Base-by-base conservation (phyloP, 2,329 filamentous ascomycete species). In the Monosporascus sp. region DNA sequence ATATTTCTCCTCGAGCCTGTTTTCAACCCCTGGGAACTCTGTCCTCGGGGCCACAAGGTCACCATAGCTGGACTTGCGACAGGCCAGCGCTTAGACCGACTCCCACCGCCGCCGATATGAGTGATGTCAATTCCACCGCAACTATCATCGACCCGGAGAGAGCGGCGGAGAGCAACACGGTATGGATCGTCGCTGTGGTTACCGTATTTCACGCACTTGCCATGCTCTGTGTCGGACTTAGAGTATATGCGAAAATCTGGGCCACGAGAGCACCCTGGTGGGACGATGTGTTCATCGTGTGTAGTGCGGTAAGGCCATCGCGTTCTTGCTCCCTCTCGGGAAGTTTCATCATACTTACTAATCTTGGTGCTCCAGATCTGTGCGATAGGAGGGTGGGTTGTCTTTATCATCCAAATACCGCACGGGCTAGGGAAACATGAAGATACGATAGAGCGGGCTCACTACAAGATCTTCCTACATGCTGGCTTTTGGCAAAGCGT, bases 351-450 rank as follows among this genome's bases (percentile, higher is more conserved):
- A 17, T 45, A 9, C 25, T 41, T 46, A n/a, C 24, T 15, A 36
- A 45, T 22, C 14, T 42, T 31, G 31, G 34, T 31, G 24, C 45
- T 46, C 15, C 51, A 69, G 67, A 24, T 65, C 1, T 66, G 63
- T 46, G 60, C 66, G 18, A 49, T 66, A 5, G 63, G 55, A 17
- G 68, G 66, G 9, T 65, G 58, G 56, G 54, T 60, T 8, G 58
- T 62, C 53, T 78, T 80, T 53, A 62, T 74, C 6, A 64, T 72
- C 17, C 72, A 79, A 57, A 66, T 68, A 1, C 59, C 70, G 5
- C 65, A 75, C 53, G 79, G 77, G 3, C 62, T 81, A 7, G 79
- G 79, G 8, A 70, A 66, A 48, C 77, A 79, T 55, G 62, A 66
- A 9, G 54, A 65, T 4, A 71, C 71, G 3, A 65, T 79, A 37